Conservation (phyloP, 345 rosid genomes). For the Ceriops zippeliana region DNA sequence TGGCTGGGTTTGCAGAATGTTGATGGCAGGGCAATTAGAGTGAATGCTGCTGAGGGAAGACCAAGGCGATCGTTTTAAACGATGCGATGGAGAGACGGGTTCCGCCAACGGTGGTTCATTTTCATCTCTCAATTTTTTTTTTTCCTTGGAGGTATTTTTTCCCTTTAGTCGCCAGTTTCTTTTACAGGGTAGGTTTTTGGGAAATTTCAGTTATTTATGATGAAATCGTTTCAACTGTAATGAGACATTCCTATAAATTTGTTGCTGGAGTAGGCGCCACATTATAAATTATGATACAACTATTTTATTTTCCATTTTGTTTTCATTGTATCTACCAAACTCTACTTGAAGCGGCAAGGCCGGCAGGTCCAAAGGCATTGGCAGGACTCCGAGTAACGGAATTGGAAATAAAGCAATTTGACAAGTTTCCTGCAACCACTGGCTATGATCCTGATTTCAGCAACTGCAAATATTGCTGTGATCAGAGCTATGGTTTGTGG, state of each 20-base stretch:
- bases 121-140: background rate
- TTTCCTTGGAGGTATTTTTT: background rate
- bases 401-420: too few relatives aligned
- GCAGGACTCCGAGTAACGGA: too few relatives aligned
- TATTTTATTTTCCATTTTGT: too few relatives aligned
- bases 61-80: conserved; percentile 62
- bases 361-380: too few relatives aligned
- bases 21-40: conserved; percentile 87
- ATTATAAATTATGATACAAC: background rate
- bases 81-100: conserved; percentile 5
- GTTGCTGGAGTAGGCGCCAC: background rate
- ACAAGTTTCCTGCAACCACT: too few relatives aligned
- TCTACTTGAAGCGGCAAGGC: too few relatives aligned
- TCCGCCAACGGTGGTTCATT: conserved; percentile 5
- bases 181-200: conserved; percentile 17
- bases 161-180: conserved; percentile 13
- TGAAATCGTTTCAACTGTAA: background rate
- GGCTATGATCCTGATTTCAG: too few relatives aligned
- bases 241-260: conserved; percentile 2
- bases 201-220: conserved; percentile 6
- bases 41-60: conserved; percentile 80
- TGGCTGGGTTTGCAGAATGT: conserved; percentile 47
- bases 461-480: too few relatives aligned
- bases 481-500: background rate
- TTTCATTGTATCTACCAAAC: too few relatives aligned